Evolutionary conservation across 2,329 filamentous ascomycete species (phyloP), one percentile per base, ranked within the genome.

Genomic region (Aschersonia sp.): DNA sequence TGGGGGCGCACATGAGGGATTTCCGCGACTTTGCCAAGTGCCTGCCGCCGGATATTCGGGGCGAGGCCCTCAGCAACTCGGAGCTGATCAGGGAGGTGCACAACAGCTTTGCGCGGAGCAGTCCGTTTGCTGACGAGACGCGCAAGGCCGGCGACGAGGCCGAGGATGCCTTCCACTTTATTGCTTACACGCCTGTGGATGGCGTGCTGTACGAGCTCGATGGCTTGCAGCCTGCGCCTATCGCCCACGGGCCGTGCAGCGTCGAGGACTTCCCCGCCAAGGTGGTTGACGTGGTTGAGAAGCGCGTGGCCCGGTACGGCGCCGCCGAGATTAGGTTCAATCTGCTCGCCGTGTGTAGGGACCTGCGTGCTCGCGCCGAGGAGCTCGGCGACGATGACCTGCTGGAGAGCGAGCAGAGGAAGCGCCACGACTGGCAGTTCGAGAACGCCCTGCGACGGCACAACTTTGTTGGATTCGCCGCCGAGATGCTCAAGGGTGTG

Each of bases 91-190:
- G 84, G 31, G 78, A 78, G 60, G 85, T 86, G 48, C 89, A 96
- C 73, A 96, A 96, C 65, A 85, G 84, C 52, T 95, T 96, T 65
- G 87, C 89, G 43, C 76, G 84, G 52, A 85, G 84, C 51, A 94
- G 84, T 50, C 92, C 92, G 3, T 98, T 98, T 61, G 82, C 86
- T 47, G 89, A 95, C 64, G 92, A 98, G 74, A 94, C 88, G 52
- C 78, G 84, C 55, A 59, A 42, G 40, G 20, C 57, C 52, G 57
- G 79, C 9, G 77, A 77, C 10, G 78, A 80, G 52, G 74, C 86
- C 48, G 89, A 94, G 58, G 92, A 97, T 60, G 86, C 91, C 31
- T 98, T 94, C 69, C 92, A 98, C 70, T 98, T 98, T 66, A 89
- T 98, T 58, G 92, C 89, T 32, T 98, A 98, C 68, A 89, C 88